Percentiles rank a stretch among this genome's conserved stretches.
These are phyloP conservation scores for Rubroshorea leprosula DNA, from an alignment of 345 rosid species.

Conservation along the genomic window DNA sequence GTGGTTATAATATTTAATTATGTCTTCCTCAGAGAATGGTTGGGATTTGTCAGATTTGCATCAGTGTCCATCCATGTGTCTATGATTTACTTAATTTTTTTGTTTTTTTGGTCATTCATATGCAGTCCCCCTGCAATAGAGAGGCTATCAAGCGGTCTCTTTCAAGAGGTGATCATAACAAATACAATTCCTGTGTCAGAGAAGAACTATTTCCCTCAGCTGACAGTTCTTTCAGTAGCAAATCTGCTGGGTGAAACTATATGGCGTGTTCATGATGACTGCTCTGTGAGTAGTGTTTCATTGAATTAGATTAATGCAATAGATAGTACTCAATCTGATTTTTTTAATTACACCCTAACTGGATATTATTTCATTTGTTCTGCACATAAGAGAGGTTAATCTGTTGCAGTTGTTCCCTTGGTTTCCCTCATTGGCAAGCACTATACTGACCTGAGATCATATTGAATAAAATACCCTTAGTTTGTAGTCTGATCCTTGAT, in stretches of 20 bases:
- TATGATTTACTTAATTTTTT: slow-evolving; percentile 3
- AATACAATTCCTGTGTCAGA: slow-evolving; percentile 87
- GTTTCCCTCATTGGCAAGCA: slow-evolving; percentile 5
- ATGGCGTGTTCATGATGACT: slow-evolving; percentile 98
- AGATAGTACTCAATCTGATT: not conserved
- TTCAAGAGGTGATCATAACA: slow-evolving; percentile 94
- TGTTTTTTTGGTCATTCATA: slow-evolving; percentile 8
- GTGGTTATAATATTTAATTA: no score
- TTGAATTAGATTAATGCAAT: slow-evolving; percentile 13
- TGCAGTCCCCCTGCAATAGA: slow-evolving; percentile 93
- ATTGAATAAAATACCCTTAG: not conserved
- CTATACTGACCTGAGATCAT: not conserved
- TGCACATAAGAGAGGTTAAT: no score
- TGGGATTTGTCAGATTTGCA: not conserved
- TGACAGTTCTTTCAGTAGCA: slow-evolving; percentile 88
- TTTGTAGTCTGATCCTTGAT: no score
- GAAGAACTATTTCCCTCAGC: slow-evolving; percentile 83
- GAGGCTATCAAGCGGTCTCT: slow-evolving; percentile 86
- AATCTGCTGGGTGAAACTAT: slow-evolving; percentile 94
- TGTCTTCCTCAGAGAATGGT: not conserved
- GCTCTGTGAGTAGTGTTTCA: slow-evolving; percentile 65
- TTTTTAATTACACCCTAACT: not conserved
- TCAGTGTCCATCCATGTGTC: not conserved
- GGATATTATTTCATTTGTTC: not conserved
- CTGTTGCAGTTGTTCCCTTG: no score